These are phyloP conservation scores for Exobasidium rhododendri DNA, from an alignment of 1,284 basidiomycete genomes.

Conservation along the genomic window DNA sequence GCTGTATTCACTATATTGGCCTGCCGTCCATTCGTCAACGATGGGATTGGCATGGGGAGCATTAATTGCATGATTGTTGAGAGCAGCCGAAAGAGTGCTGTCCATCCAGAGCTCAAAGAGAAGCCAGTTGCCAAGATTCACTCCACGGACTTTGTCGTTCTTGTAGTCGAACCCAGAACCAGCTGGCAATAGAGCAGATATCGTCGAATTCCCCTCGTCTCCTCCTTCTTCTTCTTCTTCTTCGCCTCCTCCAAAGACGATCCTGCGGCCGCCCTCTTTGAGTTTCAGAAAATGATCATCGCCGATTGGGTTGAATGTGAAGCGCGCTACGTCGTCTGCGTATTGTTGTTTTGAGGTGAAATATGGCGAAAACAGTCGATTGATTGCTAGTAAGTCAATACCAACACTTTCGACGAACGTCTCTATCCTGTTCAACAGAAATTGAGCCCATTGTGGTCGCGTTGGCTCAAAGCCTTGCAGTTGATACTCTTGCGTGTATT, in stretches of 20 bases:
- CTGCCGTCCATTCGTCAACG: slow-evolving; percentile 21
- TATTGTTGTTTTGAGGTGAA: slow-evolving; percentile 5
- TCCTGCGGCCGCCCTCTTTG: slow-evolving; percentile 17
- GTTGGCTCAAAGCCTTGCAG: background rate
- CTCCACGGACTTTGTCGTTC: slow-evolving; percentile 16
- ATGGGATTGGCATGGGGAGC: slow-evolving; percentile 33
- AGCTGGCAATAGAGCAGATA: no score
- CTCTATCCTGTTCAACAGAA: slow-evolving; percentile 28
- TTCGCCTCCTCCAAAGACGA: background rate
- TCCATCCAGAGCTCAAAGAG: slow-evolving; percentile 24
- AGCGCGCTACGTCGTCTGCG: slow-evolving; percentile 11
- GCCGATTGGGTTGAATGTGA: slow-evolving; percentile 30
- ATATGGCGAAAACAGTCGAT: background rate
- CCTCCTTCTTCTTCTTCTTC: background rate
- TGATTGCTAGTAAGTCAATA: slow-evolving; percentile 9
- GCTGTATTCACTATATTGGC: slow-evolving; percentile 8
- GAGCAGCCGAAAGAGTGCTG: slow-evolving; percentile 2
- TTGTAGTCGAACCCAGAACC: slow-evolving; percentile 24
- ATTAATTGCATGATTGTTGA: slow-evolving; percentile 31
- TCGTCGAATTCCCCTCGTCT: background rate
- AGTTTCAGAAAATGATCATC: slow-evolving; percentile 23
- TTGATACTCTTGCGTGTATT: slow-evolving; percentile 22
- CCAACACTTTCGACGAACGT: slow-evolving; percentile 26
- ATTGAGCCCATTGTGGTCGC: slow-evolving; percentile 22
- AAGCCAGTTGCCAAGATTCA: slow-evolving; percentile 22